These are phyloP conservation scores for Ogataea pignaliae DNA, from an alignment of 805 yeast genomes.

Conservation along the genomic window DNA sequence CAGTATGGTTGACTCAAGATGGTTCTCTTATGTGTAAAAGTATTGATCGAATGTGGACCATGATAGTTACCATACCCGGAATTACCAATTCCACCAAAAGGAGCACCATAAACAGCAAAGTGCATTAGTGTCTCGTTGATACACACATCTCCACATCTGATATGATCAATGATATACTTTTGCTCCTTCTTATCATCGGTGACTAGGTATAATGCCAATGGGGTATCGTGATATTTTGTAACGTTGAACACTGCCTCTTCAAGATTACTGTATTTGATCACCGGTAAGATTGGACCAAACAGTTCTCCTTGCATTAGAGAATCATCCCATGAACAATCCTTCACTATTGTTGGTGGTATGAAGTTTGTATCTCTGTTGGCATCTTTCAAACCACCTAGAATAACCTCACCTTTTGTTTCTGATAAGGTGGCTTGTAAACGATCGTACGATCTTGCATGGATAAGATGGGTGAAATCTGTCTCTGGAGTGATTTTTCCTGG, in stretches of 20 bases:
- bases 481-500: conserved; percentile 31
- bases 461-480: conserved; percentile 54
- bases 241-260: conserved; percentile 42
- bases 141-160: conserved; percentile 70
- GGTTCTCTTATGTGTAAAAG: conserved; percentile 76
- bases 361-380: conserved; percentile 34
- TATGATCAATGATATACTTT: conserved; percentile 38
- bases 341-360: conserved; percentile 72
- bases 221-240: conserved; percentile 60
- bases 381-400: conserved; percentile 39
- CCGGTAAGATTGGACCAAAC: conserved; percentile 84
- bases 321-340: conserved; percentile 61
- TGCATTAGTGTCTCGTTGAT: conserved; percentile 75
- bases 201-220: conserved; percentile 76
- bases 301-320: conserved; percentile 69
- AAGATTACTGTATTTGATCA: conserved; percentile 49
- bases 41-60: conserved; percentile 61
- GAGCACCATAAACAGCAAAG: conserved; percentile 58
- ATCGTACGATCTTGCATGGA: conserved; percentile 49
- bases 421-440: conserved; percentile 41
- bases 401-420: conserved; percentile 47
- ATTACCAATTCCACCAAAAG: conserved; percentile 88
- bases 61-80: conserved; percentile 86
- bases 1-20: conserved; percentile 56
- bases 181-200: conserved; percentile 44